Percentiles rank a stretch among this genome's conserved stretches.
phyloP scores from a whole-genome alignment of 2,329 filamentous ascomycete species.

The Paecilomyces sp. region DNA sequence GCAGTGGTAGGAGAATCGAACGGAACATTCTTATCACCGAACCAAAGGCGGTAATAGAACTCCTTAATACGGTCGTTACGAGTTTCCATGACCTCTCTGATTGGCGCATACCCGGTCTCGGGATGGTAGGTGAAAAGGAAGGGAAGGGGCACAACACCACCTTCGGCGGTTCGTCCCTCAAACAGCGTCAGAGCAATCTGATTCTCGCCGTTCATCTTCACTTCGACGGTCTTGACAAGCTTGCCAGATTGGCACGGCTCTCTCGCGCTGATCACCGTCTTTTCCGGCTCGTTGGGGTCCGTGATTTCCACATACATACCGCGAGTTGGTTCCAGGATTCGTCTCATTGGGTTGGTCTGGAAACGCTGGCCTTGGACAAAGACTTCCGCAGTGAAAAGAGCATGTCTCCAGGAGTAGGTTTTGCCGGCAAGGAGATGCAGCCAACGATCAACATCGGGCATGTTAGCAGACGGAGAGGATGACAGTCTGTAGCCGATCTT shows the following conservation, averaged over 20 bases:
- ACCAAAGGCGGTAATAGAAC: conserved; percentile 98
- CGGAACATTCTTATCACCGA: conserved; percentile 75
- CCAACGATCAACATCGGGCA: conserved; percentile 80
- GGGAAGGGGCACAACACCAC: conserved; percentile 72
- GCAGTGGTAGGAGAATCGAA: conserved; percentile 80
- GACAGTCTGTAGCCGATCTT: conserved; percentile 83
- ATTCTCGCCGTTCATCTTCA: conserved; percentile 65
- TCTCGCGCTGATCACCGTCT: conserved; percentile 78
- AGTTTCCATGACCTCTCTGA: conserved; percentile 89
- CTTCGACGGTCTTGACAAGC: conserved; percentile 80
- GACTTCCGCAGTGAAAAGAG: conserved; percentile 86
- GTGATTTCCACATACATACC: conserved; percentile 86
- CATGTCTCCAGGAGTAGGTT: conserved; percentile 86
- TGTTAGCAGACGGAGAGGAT: conserved; percentile 60
- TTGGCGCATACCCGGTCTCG: conserved; percentile 94
- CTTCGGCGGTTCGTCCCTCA: conserved; percentile 83
- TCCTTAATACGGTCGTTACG: conserved; percentile 98
- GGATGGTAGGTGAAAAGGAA: conserved; percentile 91
- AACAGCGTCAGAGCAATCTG: conserved; percentile 86
- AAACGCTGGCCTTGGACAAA: conserved; percentile 94
- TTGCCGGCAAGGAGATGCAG: conserved; percentile 78
- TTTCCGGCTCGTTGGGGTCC: conserved; percentile 71
- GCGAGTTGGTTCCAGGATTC: conserved; percentile 78
- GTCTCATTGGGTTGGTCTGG: conserved; percentile 90
- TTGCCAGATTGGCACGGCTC: conserved; percentile 83